phyloP scores from a whole-genome alignment of 1,284 basidiomycete species.

The Sporisorium exsertum region DNA sequence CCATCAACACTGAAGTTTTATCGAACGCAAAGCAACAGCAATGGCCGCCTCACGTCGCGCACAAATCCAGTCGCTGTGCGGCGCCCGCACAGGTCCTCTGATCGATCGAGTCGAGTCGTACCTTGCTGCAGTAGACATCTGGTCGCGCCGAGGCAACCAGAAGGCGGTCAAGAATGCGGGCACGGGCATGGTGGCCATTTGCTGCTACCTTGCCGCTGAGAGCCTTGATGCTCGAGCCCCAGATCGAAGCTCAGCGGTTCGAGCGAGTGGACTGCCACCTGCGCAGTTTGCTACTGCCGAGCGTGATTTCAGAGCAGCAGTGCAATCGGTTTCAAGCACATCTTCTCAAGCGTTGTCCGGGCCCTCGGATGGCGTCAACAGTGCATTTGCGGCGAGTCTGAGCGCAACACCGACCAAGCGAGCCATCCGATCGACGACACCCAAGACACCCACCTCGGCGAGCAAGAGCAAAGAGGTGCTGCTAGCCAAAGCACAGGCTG shows the following conservation, averaged over 20 bases:
- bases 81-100: constrained; percentile 35
- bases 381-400: constrained; percentile 26
- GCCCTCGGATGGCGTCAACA: constrained; percentile 28
- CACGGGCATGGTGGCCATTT: constrained; percentile 46
- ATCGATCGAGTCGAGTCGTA: constrained; percentile 53
- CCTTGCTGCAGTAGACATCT: constrained; percentile 48
- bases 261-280: constrained; percentile 41
- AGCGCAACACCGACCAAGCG: constrained; percentile 8
- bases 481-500: constrained; percentile 47
- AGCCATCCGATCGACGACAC: constrained; percentile 12
- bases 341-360: constrained; percentile 35
- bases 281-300: constrained; percentile 44
- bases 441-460: constrained; percentile 8
- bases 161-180: constrained; percentile 50
- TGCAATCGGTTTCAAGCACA: constrained; percentile 29
- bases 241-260: constrained; percentile 32
- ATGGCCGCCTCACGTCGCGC: constrained; percentile 49
- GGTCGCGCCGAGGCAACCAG: constrained; percentile 49
- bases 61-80: constrained; percentile 47
- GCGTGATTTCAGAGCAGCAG: constrained; percentile 41
- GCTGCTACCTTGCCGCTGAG: constrained; percentile 48
- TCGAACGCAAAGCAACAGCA: neutral
- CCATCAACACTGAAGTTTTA: neutral
- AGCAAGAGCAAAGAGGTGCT: constrained; percentile 39
- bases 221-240: constrained; percentile 36